A percentile compares a stretch with the other conserved stretches of the same genome.
Evolutionary conservation across 169 alveolate genomes (phyloP).

Genomic region (Plasmodium gonderi): DNA sequence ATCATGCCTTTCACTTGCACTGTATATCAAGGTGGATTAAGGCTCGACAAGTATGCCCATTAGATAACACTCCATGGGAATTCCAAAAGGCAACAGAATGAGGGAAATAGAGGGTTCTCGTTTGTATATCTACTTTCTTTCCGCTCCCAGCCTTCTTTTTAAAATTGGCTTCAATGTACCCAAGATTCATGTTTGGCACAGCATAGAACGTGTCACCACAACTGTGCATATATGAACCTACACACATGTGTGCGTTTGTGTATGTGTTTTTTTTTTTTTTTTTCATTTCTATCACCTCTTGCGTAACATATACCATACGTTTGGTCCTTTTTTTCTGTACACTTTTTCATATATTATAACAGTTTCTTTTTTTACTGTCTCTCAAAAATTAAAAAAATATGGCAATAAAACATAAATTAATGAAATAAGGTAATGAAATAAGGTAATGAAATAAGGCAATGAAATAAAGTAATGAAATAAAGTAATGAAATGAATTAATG

Average conservation of each 20-base stretch:
- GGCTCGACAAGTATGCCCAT: slow-evolving; percentile 98
- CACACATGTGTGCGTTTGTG: background rate
- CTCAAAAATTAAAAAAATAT: background rate
- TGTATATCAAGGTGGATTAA: slow-evolving; percentile 98
- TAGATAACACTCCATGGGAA: slow-evolving; percentile 96
- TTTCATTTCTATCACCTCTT: too few relatives aligned
- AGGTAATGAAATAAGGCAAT: too few relatives aligned
- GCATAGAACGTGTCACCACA: background rate
- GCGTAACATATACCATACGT: background rate
- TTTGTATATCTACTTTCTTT: slow-evolving; percentile 19
- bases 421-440: too few relatives aligned
- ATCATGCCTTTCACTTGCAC: slow-evolving; percentile 99
- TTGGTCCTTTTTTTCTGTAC: background rate
- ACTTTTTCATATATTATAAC: background rate
- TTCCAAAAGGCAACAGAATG: slow-evolving; percentile 89
- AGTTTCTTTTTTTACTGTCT: background rate
- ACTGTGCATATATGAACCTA: background rate
- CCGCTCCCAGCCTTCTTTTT: background rate
- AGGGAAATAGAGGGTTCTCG: slow-evolving; percentile 16
- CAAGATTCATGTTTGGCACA: background rate
- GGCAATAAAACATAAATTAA: background rate
- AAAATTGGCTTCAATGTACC: background rate
- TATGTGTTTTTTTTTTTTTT: background rate
- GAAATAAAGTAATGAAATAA: too few relatives aligned
- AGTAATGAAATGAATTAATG: too few relatives aligned